phyloP scores from a whole-genome alignment of 441 rosid genomes.

The Populus hybrid region DNA sequence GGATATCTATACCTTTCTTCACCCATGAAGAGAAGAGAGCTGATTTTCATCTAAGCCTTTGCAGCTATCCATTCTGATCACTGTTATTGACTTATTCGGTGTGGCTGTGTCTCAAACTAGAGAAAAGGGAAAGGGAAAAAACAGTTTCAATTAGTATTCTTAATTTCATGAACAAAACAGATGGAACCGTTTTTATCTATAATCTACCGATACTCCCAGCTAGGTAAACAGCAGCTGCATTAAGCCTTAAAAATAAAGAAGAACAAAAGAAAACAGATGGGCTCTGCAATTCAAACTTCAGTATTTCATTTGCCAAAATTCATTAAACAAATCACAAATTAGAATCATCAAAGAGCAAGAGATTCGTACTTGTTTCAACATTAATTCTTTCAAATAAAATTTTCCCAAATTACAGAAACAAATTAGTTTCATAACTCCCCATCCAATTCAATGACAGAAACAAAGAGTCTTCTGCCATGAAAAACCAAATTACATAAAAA shows the following conservation, averaged over 20 bases:
- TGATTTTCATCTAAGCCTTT: background rate
- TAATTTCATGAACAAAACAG: background rate
- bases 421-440: slow-evolving; percentile 22
- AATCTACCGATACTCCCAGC: background rate
- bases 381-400: background rate
- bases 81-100: too few species aligned
- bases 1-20: background rate
- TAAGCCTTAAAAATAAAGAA: background rate
- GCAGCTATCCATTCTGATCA: too few species aligned
- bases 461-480: slow-evolving; percentile 10
- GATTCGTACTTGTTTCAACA: background rate
- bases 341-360: background rate
- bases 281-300: background rate
- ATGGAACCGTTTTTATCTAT: background rate
- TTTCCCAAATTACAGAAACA: slow-evolving; percentile 26
- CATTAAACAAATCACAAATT: background rate
- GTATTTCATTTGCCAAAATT: background rate
- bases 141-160: too few species aligned
- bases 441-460: slow-evolving; percentile 12
- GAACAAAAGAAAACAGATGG: background rate
- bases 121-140: too few species aligned
- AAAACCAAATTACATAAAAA: background rate
- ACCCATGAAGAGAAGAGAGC: background rate
- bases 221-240: background rate
- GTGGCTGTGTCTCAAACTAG: too few species aligned